Percentiles rank a stretch among this genome's conserved stretches.
These are phyloP conservation scores for Haplosporangium sp. DNA, from an alignment of 371 early-diverging fungal species.

Conservation along the genomic window DNA sequence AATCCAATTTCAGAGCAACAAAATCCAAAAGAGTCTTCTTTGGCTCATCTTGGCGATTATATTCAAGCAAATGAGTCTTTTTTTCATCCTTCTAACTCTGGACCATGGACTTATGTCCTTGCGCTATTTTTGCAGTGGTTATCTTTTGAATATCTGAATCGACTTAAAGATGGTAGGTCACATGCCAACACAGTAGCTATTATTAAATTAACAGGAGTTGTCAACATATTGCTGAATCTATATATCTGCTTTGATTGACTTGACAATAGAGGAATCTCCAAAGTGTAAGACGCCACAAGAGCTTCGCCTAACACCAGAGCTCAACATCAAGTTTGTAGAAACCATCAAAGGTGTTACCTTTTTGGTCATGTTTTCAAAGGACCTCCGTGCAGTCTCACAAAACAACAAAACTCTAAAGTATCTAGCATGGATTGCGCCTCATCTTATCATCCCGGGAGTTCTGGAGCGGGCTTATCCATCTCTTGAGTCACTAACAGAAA, in stretches of 20 bases:
- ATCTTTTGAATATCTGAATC: slow-evolving; percentile 71
- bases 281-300: slow-evolving; percentile 73
- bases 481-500: slow-evolving; percentile 88
- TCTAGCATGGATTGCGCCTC: slow-evolving; percentile 84
- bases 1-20: slow-evolving; percentile 52
- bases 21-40: slow-evolving; percentile 54
- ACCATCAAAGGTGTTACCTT: slow-evolving; percentile 66
- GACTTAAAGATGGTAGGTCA: slow-evolving; percentile 67
- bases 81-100: slow-evolving; percentile 91
- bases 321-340: slow-evolving; percentile 71
- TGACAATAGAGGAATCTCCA: slow-evolving; percentile 59
- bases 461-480: slow-evolving; percentile 88
- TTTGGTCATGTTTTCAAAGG: slow-evolving; percentile 87
- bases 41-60: slow-evolving; percentile 74
- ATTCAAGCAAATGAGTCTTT: slow-evolving; percentile 89
- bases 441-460: slow-evolving; percentile 82
- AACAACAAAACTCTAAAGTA: slow-evolving; percentile 79
- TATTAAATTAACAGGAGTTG: too few relatives aligned
- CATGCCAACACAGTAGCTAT: too few relatives aligned
- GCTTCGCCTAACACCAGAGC: slow-evolving; percentile 67
- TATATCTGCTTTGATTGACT: neutral
- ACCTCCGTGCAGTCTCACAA: slow-evolving; percentile 71
- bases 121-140: slow-evolving; percentile 74
- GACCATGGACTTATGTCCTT: slow-evolving; percentile 80
- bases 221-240: neutral